Evolutionary conservation across 208 protist genomes (phyloP).

Genomic region (Strigomonas galati): DNA sequence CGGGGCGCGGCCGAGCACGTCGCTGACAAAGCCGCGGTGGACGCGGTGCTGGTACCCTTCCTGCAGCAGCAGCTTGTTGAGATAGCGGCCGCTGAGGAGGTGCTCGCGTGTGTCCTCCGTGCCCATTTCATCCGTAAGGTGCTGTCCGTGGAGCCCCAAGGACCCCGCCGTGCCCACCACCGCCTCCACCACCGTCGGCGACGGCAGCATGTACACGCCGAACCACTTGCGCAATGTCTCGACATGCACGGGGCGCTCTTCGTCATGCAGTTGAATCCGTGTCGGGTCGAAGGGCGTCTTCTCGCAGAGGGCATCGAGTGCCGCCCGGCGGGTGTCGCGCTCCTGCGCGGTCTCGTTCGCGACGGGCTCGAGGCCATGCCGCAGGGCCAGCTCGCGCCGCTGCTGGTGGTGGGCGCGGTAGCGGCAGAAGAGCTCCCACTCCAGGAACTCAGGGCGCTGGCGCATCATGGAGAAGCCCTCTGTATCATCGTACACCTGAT

Average conservation of each 20-base stretch:
- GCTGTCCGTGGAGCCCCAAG: conserved; percentile 57
- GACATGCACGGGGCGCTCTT: conserved; percentile 56
- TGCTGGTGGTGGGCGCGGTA: conserved; percentile 89
- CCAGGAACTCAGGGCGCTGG: conserved; percentile 75
- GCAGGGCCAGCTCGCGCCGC: conserved; percentile 72
- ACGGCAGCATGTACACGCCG: conserved; percentile 82
- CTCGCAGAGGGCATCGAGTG: conserved; percentile 83
- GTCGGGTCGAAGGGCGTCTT: conserved; percentile 70
- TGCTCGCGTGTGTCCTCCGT: conserved; percentile 79
- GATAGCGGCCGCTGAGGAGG: conserved; percentile 76
- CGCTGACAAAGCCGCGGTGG: conserved; percentile 51
- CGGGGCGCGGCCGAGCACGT: conserved; percentile 54
- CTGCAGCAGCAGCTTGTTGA: conserved; percentile 68
- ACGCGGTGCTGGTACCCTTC: conserved; percentile 68
- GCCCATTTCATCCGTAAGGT: conserved; percentile 50
- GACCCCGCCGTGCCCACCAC: conserved; percentile 32
- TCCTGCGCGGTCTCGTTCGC: conserved; percentile 82
- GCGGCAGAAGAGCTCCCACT: conserved; percentile 90
- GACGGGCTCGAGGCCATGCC: conserved; percentile 82
- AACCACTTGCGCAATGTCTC: conserved; percentile 86
- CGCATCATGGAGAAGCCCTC: conserved; percentile 86
- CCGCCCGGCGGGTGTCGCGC: conserved; percentile 54
- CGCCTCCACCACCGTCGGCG: conserved; percentile 67
- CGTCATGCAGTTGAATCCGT: conserved; percentile 40
- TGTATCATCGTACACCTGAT: conserved; percentile 80